phyloP scores from a whole-genome alignment of 1,284 basidiomycete genomes.

The Cerioporus squamosus region DNA sequence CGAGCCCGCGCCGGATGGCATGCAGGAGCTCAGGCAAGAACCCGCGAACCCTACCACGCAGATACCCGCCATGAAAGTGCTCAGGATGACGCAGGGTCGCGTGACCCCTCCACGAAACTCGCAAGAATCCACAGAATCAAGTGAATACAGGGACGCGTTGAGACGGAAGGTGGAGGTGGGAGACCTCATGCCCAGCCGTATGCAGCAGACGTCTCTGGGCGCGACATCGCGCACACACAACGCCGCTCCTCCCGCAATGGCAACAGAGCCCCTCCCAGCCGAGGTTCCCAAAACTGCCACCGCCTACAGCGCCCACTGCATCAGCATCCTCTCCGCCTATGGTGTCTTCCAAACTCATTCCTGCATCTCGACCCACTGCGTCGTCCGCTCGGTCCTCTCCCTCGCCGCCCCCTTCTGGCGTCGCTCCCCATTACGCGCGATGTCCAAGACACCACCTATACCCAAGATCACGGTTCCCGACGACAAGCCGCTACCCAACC shows the following conservation, averaged over 20 bases:
- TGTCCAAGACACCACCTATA: not conserved
- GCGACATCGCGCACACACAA: not conserved
- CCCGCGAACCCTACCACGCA: not conserved
- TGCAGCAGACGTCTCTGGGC: not conserved
- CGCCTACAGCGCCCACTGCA: too few species aligned
- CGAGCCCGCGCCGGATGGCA: constrained; percentile 31
- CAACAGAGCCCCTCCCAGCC: too few species aligned
- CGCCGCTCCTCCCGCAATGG: too few species aligned
- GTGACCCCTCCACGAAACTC: too few species aligned
- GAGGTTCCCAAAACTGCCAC: too few species aligned
- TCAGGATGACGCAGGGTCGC: too few species aligned
- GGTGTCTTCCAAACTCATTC: too few species aligned
- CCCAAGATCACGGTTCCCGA: not conserved
- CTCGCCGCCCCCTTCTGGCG: not conserved
- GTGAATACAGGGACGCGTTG: not conserved
- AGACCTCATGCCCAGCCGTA: constrained; percentile 7
- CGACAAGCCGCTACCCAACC: constrained; percentile 13
- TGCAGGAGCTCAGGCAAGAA: constrained; percentile 1
- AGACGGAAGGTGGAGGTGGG: not conserved
- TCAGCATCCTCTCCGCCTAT: too few species aligned
- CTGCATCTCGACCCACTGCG: too few species aligned
- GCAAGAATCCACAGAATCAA: too few species aligned
- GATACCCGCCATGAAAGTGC: not conserved
- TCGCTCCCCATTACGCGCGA: not conserved
- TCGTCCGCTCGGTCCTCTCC: not conserved